Evolutionary conservation across 148 eudicot genomes (phyloP), one percentile per base, ranked within the genome.

Genomic region (Camellia lanceoleosa): DNA sequence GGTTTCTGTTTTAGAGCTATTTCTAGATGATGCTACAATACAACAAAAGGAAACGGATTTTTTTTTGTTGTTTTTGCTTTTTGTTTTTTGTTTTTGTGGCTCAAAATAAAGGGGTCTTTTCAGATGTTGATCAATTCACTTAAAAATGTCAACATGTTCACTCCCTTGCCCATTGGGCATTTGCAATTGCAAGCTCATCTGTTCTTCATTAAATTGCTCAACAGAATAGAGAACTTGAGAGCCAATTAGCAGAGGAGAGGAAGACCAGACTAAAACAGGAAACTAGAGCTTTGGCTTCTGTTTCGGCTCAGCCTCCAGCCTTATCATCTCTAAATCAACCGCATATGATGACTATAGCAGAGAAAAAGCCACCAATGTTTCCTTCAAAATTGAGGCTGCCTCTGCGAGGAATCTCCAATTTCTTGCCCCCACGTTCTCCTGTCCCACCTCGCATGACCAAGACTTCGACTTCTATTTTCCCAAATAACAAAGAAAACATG

Each of bases 161-260:
- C 38, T 30, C 38, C 38, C 38, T 30, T 30, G 38, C 38, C 38
- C 38, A 30, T 30, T 30, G 38, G 38, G 38, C 38, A 30, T 30
- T 30, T 30, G 38, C 38, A 30, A 30, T 30, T 30, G 38, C 38
- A 30, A 15, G 41, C 71, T 30, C 44, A 8, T 60, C 74, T 7
- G 4, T 47, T 4, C 19, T 61, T 68, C 38, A 30, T 30, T 41
- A 69, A 81, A 7, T 68, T 77, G 4, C 47, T 84, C 64, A 66
- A 79, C 90, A 93, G 97, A 93, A 89, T 52, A 82, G 92, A 20
- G 92, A 93, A 71, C 97, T 95, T 63, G 99, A 95, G 85, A 91
- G 84, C 83, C 95, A 92, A 80, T 82, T 95, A 59, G 92, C 86
- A 16, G 93, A 92, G 78, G 97, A 92, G 81, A 87, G 97, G 80